These are phyloP conservation scores for Coemansia sp. DNA, from an alignment of 192 early-diverging fungal genomes.

Conservation along the genomic window DNA sequence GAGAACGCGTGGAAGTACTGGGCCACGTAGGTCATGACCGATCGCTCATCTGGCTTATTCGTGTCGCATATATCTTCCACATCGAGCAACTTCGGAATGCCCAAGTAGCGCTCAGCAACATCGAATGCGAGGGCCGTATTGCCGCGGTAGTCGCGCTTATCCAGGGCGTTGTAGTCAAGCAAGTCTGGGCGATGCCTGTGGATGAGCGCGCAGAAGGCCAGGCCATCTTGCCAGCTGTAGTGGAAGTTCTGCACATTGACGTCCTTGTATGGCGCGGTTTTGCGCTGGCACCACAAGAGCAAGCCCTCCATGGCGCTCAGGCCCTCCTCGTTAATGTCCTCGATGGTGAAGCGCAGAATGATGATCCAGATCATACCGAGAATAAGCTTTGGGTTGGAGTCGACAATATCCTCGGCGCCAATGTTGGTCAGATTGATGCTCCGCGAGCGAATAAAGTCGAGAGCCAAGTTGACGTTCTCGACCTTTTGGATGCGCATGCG, in stretches of 20 bases:
- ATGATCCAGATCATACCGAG: conserved; percentile 97
- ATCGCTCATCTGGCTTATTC: conserved; percentile 91
- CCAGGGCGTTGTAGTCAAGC: conserved; percentile 81
- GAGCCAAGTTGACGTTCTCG: conserved; percentile 92
- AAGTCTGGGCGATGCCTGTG: conserved; percentile 96
- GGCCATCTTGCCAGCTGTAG: conserved; percentile 89
- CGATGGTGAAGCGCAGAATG: conserved; percentile 95
- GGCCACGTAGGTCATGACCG: conserved; percentile 97
- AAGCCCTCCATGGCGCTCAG: conserved; percentile 95
- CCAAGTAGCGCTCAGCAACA: conserved; percentile 84
- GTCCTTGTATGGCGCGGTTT: conserved; percentile 79
- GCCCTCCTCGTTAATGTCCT: conserved; percentile 91
- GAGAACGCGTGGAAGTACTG: conserved; percentile 99
- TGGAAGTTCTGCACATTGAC: conserved; percentile 91
- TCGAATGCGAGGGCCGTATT: conserved; percentile 95
- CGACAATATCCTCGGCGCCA: conserved; percentile 97
- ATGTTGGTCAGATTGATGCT: conserved; percentile 91
- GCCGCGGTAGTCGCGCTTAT: conserved; percentile 77
- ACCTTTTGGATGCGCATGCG: conserved; percentile 91
- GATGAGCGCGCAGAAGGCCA: conserved; percentile 95
- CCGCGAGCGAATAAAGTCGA: conserved; percentile 87
- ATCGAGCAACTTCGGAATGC: conserved; percentile 90
- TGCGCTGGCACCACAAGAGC: conserved; percentile 94
- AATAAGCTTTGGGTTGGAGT: conserved; percentile 86
- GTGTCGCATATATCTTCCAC: conserved; percentile 96